Conservation (phyloP, 2,329 filamentous ascomycete species). For the Beauveria caledonica region DNA sequence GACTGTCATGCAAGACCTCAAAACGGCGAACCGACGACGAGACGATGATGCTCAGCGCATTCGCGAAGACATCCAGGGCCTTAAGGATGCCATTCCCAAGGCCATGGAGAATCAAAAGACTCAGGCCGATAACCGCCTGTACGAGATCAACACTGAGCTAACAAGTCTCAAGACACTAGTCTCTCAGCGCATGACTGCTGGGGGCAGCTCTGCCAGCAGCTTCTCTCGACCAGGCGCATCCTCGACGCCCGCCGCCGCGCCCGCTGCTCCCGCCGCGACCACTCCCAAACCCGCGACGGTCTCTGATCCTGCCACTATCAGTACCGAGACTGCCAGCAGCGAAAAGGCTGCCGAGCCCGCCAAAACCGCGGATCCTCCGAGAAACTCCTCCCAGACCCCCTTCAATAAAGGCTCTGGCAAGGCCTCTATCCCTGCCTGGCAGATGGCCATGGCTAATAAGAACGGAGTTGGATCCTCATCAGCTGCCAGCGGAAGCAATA, state of each 20-base stretch:
- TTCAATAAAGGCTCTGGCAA: conserved; percentile 34
- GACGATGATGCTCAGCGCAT: conserved; percentile 84
- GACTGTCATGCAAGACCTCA: conserved; percentile 70
- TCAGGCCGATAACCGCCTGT: conserved; percentile 68
- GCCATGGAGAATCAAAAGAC: conserved; percentile 85
- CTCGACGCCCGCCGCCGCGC: neutral
- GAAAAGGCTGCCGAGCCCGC: conserved; percentile 21
- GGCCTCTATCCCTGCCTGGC: conserved; percentile 72
- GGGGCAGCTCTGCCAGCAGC: conserved; percentile 18
- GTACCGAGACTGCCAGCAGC: conserved; percentile 17
- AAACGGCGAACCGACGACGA: conserved; percentile 68
- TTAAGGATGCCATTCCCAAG: conserved; percentile 81
- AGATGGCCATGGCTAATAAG: conserved; percentile 61
- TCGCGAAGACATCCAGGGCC: conserved; percentile 72
- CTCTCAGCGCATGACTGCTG: conserved; percentile 47
- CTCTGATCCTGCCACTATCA: conserved; percentile 16
- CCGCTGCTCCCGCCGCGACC: neutral
- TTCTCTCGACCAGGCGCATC: neutral
- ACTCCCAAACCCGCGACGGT: conserved; percentile 12
- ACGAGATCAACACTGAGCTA: conserved; percentile 79
- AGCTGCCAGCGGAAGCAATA: conserved; percentile 13
- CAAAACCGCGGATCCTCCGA: conserved; percentile 23
- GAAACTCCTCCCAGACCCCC: conserved; percentile 22
- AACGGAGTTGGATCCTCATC: conserved; percentile 21
- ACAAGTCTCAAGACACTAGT: conserved; percentile 89